A percentile compares a stretch with the other conserved stretches of the same genome.
These are phyloP conservation scores for Phytophthora hibernalis DNA, from an alignment of 352 stramenopile genomes.

Conservation along the genomic window DNA sequence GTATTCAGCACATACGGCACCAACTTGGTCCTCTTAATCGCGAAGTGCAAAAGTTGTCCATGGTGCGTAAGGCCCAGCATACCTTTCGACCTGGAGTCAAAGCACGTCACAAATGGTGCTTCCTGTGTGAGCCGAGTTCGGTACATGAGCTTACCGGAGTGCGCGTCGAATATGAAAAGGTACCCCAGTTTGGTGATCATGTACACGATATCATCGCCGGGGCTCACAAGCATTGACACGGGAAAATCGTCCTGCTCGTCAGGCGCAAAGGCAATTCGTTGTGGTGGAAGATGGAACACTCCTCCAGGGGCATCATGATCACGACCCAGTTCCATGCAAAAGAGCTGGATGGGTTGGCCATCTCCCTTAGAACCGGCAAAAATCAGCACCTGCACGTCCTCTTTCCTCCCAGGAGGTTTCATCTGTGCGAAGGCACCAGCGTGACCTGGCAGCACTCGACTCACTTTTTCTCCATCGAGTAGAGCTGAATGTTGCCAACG, in stretches of 20 bases:
- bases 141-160: constrained; percentile 98
- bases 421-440: constrained; percentile 96
- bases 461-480: constrained; percentile 98
- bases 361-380: constrained; percentile 88
- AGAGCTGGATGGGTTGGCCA: constrained; percentile 84
- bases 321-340: constrained; percentile 99
- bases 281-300: constrained; percentile 94
- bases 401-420: constrained; percentile 93
- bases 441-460: constrained; percentile 96
- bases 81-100: constrained; percentile 93
- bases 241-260: constrained; percentile 98
- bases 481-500: constrained; percentile 97
- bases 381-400: constrained; percentile 89
- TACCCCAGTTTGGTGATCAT: constrained; percentile 99
- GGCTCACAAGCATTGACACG: constrained; percentile 95
- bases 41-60: constrained; percentile 96
- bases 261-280: constrained; percentile 95
- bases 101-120: constrained; percentile 96
- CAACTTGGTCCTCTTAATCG: constrained; percentile 97
- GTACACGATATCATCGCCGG: constrained; percentile 96
- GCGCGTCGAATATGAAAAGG: constrained; percentile 99
- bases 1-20: constrained; percentile 99
- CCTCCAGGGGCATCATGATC: constrained; percentile 95
- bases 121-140: constrained; percentile 97
- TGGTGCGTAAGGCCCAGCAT: constrained; percentile 99